Percentiles rank a stretch among this genome's conserved stretches.
These are phyloP conservation scores for Jimgerdemannia flammicorona DNA, from an alignment of 192 early-diverging fungal species.

Conservation along the genomic window DNA sequence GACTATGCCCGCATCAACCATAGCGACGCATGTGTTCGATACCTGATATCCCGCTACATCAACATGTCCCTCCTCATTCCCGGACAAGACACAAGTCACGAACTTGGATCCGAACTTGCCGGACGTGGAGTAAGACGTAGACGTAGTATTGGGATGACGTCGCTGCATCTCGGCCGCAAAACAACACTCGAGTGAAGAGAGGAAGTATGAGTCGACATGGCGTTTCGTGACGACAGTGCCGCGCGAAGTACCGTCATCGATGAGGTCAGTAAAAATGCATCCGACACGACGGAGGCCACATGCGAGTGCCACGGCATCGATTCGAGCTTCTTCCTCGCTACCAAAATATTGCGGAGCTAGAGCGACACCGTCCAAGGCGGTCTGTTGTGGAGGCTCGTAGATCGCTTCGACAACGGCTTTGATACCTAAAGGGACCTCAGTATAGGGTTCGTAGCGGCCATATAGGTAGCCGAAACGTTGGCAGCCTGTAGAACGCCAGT, in stretches of 20 bases:
- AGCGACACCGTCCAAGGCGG: conserved; percentile 68
- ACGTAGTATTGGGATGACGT: conserved; percentile 52
- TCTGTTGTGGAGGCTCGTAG: conserved; percentile 90
- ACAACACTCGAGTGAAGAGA: conserved; percentile 86
- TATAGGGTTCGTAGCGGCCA: conserved; percentile 86
- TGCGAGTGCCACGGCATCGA: conserved; percentile 54
- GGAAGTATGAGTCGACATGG: conserved; percentile 89
- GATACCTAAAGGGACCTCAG: conserved; percentile 91
- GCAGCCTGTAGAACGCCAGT: conserved; percentile 80
- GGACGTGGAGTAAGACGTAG: conserved; percentile 64
- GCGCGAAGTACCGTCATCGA: conserved; percentile 71
- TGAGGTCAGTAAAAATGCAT: conserved; percentile 92
- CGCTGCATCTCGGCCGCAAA: conserved; percentile 85
- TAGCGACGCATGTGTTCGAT: conserved; percentile 83
- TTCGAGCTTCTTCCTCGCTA: conserved; percentile 54
- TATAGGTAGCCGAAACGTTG: conserved; percentile 96
- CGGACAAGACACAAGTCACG: conserved; percentile 92
- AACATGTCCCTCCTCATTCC: conserved; percentile 82
- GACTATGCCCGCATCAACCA: conserved; percentile 88
- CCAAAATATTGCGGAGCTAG: conserved; percentile 36
- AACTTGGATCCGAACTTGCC: conserved; percentile 91
- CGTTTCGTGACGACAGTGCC: conserved; percentile 86
- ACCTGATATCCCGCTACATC: conserved; percentile 89
- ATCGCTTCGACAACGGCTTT: conserved; percentile 94
- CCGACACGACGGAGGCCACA: conserved; percentile 77